A percentile compares a stretch with the other conserved stretches of the same genome.
phyloP scores from a whole-genome alignment of 257 asterid genomes.

The Cynanchum wilfordii region DNA sequence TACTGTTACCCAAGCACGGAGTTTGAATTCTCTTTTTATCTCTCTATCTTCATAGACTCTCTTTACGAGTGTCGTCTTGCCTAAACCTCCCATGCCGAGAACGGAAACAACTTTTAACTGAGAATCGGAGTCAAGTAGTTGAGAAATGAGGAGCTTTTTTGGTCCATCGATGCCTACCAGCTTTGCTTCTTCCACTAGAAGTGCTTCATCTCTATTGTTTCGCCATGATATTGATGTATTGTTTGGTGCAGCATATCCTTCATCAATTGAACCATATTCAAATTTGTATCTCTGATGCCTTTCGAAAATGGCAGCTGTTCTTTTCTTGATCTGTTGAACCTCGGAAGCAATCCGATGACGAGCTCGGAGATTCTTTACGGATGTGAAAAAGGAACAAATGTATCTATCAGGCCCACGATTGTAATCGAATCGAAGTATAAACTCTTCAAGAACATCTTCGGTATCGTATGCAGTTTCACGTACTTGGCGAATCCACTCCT shows the following conservation, averaged over 20 bases:
- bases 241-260: not conserved
- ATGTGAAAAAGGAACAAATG: not conserved
- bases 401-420: conserved; percentile 2
- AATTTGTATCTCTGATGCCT: conserved; percentile 10
- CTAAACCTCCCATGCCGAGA: conserved; percentile 28
- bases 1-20: conserved; percentile 18
- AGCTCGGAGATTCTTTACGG: conserved; percentile 15
- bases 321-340: conserved; percentile 7
- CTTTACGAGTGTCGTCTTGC: conserved; percentile 27
- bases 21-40: conserved; percentile 12
- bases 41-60: conserved; percentile 20
- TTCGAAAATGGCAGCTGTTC: conserved; percentile 11
- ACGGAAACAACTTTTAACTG: conserved; percentile 16
- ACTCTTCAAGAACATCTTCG: conserved; percentile 34
- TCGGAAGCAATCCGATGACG: conserved; percentile 15
- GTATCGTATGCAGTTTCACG: conserved; percentile 34
- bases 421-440: conserved; percentile 3
- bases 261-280: conserved; percentile 8
- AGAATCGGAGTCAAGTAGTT: conserved; percentile 11
- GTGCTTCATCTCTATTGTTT: conserved; percentile 13
- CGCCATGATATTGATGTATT: not conserved
- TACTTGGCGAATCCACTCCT: conserved; percentile 35
- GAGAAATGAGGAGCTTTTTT: conserved; percentile 13
- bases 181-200: conserved; percentile 14
- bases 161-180: conserved; percentile 23